Conservation (phyloP, 768 basidiomycete genomes). For the Termitomyces bulborhizus region DNA sequence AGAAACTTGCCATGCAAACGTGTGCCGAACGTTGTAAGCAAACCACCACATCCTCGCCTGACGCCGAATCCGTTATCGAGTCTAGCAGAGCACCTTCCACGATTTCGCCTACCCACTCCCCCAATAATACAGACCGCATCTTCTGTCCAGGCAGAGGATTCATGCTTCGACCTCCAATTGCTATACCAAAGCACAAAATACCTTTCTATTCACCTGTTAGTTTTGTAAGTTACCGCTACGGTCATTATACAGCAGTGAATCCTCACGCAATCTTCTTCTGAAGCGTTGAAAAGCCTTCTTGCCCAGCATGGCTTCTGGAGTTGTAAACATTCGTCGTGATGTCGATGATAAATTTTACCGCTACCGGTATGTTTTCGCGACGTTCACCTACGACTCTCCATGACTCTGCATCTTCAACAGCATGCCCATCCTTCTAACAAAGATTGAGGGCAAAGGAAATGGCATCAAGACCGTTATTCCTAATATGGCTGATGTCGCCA, state of each 20-base stretch:
- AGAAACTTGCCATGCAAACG: conserved; percentile 12
- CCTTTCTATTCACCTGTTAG: conserved; percentile 43
- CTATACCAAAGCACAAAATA: conserved; percentile 62
- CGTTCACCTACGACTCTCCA: background rate
- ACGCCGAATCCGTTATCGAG: background rate
- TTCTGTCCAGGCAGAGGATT: conserved; percentile 78
- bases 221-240: conserved; percentile 34
- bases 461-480: conserved; percentile 99
- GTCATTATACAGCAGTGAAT: background rate
- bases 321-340: conserved; percentile 92
- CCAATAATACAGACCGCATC: conserved; percentile 33
- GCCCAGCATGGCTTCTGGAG: conserved; percentile 82
- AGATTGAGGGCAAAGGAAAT: conserved; percentile 99
- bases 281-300: conserved; percentile 51
- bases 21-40: conserved; percentile 18
- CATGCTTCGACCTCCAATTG: conserved; percentile 90
- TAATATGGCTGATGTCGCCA: conserved; percentile 97
- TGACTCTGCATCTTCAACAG: conserved; percentile 29
- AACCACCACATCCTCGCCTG: conserved; percentile 18
- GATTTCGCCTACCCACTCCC: conserved; percentile 54
- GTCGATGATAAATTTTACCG: conserved; percentile 97
- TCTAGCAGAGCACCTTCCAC: conserved; percentile 34
- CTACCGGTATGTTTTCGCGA: conserved; percentile 56
- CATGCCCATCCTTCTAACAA: conserved; percentile 92
- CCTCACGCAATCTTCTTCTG: background rate